Conservation (phyloP, 1,139 yeast genomes). For the Nematodospora anomalae region DNA sequence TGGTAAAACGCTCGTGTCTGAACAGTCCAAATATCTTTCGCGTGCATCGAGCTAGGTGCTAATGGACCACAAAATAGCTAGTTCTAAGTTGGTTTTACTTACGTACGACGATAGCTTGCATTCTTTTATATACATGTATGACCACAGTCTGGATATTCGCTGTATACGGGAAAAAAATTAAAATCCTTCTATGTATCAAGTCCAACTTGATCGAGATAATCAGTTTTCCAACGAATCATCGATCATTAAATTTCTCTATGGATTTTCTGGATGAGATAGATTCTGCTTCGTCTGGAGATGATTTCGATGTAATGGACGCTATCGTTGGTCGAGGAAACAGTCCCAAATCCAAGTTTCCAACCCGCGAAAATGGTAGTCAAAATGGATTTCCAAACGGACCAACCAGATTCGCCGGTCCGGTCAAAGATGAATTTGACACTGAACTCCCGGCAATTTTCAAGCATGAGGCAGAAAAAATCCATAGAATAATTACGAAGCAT, state of each 20-base stretch:
- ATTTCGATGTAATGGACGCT: not conserved
- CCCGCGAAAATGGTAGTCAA: not conserved
- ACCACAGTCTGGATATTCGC: no score
- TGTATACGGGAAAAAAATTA: no score
- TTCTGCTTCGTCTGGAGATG: conserved; percentile 4
- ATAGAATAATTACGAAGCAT: conserved; percentile 17
- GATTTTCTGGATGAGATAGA: not conserved
- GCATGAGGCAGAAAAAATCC: conserved; percentile 26
- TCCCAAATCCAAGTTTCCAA: not conserved
- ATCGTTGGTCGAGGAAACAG: not conserved
- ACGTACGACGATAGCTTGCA: no score
- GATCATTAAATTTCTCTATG: not conserved
- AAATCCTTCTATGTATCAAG: no score
- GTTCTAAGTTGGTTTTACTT: no score
- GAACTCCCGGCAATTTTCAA: conserved; percentile 28
- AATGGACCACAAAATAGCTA: no score
- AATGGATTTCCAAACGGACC: not conserved
- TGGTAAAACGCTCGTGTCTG: no score
- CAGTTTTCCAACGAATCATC: no score
- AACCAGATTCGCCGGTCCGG: not conserved
- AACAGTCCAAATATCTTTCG: no score
- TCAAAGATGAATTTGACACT: conserved; percentile 20
- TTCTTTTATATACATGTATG: no score
- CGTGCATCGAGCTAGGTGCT: no score
- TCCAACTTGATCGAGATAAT: no score